Base-by-base conservation (phyloP, 1,139 yeast species). In the Candida freyschussii region DNA sequence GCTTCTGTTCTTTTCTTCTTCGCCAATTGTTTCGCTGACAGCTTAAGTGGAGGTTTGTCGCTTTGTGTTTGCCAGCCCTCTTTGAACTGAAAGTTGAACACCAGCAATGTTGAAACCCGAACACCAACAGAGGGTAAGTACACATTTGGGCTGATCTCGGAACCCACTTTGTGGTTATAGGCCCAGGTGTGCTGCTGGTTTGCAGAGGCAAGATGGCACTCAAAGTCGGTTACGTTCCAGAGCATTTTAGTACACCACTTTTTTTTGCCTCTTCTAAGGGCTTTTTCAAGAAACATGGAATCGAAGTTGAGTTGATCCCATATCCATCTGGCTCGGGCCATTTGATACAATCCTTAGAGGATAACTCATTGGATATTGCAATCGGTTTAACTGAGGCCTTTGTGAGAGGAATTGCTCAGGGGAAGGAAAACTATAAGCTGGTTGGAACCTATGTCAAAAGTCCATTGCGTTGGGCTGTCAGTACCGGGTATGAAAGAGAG, bases 331-430 rank as follows among this genome's bases (percentile, higher is more conserved):
- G 96, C 1, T 78, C 94, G 12, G 96, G 96, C 1, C 84, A 87
- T 48, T 67, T 87, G 56, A 82, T 87, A 55, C 81, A 80, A 48
- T 69, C 87, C 10, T 65, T 87, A 36, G 74, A 78, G 44, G 69
- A 65, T 16, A 67, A 72, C 16, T 74, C 79, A 28, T 74, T 85
- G 25, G 93, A 85, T 49, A 61, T 82, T 34, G 94, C 91, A 25
- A 74, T 87, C 50, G 96, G 96, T 0, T 68, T 87, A 38, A 87
- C 96, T 3, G 96, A 87, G 56, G 96, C 94, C 0, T 87, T 86
- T 57, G 75, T 87, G 7, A 76, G 94, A 22, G 95, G 91, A 20
- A 65, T 83, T 33, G 82, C 82, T 27, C 79, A 82, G 44, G 89
- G 87, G 0, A 72, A 76, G 40, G 69, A 65, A 30, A 60, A 67